phyloP scores from a whole-genome alignment of 306 rosid genomes.

The Prunus mira region DNA sequence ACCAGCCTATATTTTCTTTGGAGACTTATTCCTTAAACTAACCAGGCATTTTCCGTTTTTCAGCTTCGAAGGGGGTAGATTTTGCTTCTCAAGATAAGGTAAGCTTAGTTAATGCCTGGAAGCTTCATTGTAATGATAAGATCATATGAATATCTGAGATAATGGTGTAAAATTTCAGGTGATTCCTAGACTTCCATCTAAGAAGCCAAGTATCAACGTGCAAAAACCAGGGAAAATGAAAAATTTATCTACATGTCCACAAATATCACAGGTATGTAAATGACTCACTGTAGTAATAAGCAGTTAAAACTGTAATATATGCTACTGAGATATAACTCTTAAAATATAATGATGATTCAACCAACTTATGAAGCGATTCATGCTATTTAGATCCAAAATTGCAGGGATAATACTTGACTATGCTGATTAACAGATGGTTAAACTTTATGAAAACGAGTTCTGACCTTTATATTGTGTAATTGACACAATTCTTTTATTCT shows the following conservation, averaged over 20 bases:
- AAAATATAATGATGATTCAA: neutral
- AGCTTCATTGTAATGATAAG: conserved; percentile 10
- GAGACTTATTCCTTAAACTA: neutral
- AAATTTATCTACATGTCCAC: conserved; percentile 47
- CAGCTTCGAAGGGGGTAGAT: conserved; percentile 55
- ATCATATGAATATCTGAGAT: conserved; percentile 13
- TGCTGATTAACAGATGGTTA: neutral
- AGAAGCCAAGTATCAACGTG: conserved; percentile 45
- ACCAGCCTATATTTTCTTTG: neutral
- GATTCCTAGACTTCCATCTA: conserved; percentile 42
- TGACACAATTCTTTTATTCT: conserved; percentile 22
- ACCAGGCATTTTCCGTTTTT: conserved; percentile 24
- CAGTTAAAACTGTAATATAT: neutral
- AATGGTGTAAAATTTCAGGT: conserved; percentile 39
- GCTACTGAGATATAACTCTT: neutral
- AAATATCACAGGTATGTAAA: conserved; percentile 51
- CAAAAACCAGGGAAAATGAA: conserved; percentile 47
- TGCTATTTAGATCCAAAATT: neutral
- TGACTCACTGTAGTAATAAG: neutral
- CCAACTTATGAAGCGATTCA: neutral
- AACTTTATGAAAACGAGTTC: neutral
- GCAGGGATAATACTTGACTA: neutral
- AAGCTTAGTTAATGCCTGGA: conserved; percentile 22
- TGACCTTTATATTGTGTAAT: neutral
- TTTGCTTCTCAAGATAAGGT: conserved; percentile 60